Base-by-base conservation (phyloP, 148 eudicot genomes). In the Talinum fruticosum region DNA sequence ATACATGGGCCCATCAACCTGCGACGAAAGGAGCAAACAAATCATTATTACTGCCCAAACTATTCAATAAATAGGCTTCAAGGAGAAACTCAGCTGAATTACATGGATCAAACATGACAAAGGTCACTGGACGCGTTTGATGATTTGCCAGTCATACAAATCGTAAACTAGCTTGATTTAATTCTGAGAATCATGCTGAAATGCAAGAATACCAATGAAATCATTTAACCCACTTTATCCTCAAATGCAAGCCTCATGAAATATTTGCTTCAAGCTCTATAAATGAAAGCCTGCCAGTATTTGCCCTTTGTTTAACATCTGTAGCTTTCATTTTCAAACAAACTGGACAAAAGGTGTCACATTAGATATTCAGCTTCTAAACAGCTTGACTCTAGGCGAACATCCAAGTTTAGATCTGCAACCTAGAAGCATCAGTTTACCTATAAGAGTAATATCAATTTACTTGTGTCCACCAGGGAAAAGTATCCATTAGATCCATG, bases 1-100 rank as follows among this genome's bases (percentile, higher is more conserved):
- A 45, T 59, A 83, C 70, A 34, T 66, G 49, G 85, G 85, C 59
- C 82, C 85, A 6, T 79, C 85, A 72, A 83, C 80, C 85, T 83
- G 74, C 30, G 57, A 72, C 14, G 44, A 44, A 32, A 75, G 16
- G 15, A 10, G 29, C 16, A 12, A 62, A 33, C 32, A 62, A 28
- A 62, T 28, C 66, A 62, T 3, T 24, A 28, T 18, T 2, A 0
- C 33, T 62, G 66, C 26, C 66, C 28, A 26, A 10, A 51, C 5
- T 26, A 28, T 26, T 8, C 66, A 62, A 13, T 28, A 28, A 24
- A 7, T 8, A 24, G 32, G 0, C 66, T 24, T 2, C n/a, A 59
- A 59, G 64, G 29, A 23, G 12, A 59, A 23, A 24, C 26, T 13
- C 29, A 13, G 29, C 21, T 59, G 64, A 59, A n/a, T 23, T 29